Percentiles rank a stretch among this genome's conserved stretches.
These are phyloP conservation scores for Diaporthe ilicicola DNA, from an alignment of 2,329 filamentous ascomycete species.

Conservation along the genomic window DNA sequence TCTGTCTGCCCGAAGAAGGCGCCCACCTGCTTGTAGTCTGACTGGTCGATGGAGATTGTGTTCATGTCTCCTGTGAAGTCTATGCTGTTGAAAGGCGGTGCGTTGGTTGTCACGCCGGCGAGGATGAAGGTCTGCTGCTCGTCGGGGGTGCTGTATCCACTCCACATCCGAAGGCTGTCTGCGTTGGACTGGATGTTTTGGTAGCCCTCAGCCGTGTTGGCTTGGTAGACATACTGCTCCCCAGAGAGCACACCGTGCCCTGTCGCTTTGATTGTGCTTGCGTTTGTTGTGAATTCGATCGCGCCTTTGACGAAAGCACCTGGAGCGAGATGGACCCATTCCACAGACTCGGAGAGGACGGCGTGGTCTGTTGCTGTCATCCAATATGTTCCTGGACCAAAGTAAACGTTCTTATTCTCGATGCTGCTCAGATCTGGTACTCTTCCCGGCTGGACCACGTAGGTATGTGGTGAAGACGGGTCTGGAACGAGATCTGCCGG, in stretches of 20 bases:
- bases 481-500: conserved; percentile 35
- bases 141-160: conserved; percentile 35
- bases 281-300: conserved; percentile 41
- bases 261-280: conserved; percentile 41
- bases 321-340: conserved; percentile 42
- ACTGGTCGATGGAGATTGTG: conserved; percentile 37
- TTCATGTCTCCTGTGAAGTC: conserved; percentile 39
- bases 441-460: conserved; percentile 37
- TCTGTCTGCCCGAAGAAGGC: conserved; percentile 49
- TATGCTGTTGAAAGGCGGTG: conserved; percentile 49
- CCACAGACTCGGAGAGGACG: conserved; percentile 17
- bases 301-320: conserved; percentile 50
- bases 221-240: conserved; percentile 49
- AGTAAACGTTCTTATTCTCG: conserved; percentile 37
- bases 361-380: conserved; percentile 32
- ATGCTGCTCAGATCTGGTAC: conserved; percentile 36
- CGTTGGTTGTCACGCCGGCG: conserved; percentile 42
- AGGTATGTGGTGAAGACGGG: conserved; percentile 30
- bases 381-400: conserved; percentile 45
- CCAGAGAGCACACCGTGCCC: conserved; percentile 48
- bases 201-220: conserved; percentile 43
- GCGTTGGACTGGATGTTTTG: conserved; percentile 40
- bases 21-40: conserved; percentile 50
- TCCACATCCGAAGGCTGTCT: conserved; percentile 44
- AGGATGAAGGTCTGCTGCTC: conserved; percentile 39